Base-by-base conservation (phyloP, 2,329 filamentous ascomycete genomes). In the Xylariaceae sp. region DNA sequence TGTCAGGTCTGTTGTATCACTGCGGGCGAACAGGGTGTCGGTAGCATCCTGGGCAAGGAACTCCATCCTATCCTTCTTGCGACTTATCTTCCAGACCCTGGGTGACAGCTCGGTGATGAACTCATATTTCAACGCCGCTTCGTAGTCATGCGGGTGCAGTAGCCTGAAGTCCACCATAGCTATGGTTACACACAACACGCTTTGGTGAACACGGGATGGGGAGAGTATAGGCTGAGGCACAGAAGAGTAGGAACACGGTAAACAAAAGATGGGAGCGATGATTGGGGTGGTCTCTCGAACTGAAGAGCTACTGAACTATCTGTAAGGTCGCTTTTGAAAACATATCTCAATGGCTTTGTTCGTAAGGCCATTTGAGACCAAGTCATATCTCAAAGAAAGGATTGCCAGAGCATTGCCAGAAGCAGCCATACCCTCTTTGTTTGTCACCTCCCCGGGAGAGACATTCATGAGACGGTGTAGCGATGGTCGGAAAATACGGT, bases 11-110 rank as follows among this genome's bases (percentile, higher is more conserved):
- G 6, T 17, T 3, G 30, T 34, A 14, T 34, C 24, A n/a, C 33
- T 24, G 27, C 32, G 14, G 17, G 7, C 34, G 34, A 46, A 44
- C 3, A 59, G 31, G 31, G 35, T 18, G 9, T 51, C 34, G 12
- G 56, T 57, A 32, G 55, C 36, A 41, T 60, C 56, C 13, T 54
- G 50, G 15, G 58, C 58, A 15, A 60, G 49, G 35, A 45, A 57
- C 24, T 52, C 48, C 33, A 51, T 41, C 33, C 51, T 46, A 44
- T 57, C 51, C 6, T 9, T 33, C 36, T 52, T 56, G 34, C 50
- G 51, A 17, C 38, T 43, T 37, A 59, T 38, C 36, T 51, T 57
- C 55, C 55, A 60, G 34, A 57, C 40, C 3, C 46, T 42, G 8
- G 55, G 54, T 11, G 43, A 29, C 12, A 55, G 15, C 42, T 60